Conservation (phyloP, 1,284 basidiomycete genomes). For the Exsudoporus floridanus region DNA sequence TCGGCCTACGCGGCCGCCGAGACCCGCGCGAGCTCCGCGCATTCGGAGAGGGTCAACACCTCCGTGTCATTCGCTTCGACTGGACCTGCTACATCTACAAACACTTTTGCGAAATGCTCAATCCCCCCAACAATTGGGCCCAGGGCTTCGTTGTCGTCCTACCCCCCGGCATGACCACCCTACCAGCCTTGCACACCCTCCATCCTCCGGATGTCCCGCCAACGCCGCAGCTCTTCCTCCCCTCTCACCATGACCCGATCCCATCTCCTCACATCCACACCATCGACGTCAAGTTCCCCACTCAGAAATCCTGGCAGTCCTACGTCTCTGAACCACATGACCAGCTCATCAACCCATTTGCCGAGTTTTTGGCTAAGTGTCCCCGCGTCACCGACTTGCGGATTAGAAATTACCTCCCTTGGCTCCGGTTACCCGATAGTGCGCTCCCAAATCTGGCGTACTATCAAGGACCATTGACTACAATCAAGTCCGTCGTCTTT, state of each 20-base stretch:
- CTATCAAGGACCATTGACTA: slow-evolving; percentile 34
- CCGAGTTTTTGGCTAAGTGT: slow-evolving; percentile 29
- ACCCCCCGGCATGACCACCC: slow-evolving; percentile 9
- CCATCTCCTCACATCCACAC: slow-evolving; percentile 36
- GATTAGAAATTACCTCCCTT: slow-evolving; percentile 30
- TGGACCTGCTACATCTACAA: slow-evolving; percentile 41
- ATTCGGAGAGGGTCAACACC: slow-evolving; percentile 34
- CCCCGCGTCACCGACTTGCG: slow-evolving; percentile 21
- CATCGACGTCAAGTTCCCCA: slow-evolving; percentile 38
- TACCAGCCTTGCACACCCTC: slow-evolving; percentile 12
- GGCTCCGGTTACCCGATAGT: slow-evolving; percentile 26
- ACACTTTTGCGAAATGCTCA: slow-evolving; percentile 23
- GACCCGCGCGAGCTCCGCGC: slow-evolving; percentile 24
- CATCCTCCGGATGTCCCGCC: slow-evolving; percentile 3
- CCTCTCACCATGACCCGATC: slow-evolving; percentile 16
- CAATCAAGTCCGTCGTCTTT: slow-evolving; percentile 27
- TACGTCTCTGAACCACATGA: slow-evolving; percentile 30
- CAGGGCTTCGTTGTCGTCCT: slow-evolving; percentile 17
- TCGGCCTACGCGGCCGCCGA: slow-evolving; percentile 26
- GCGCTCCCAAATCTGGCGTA: slow-evolving; percentile 32
- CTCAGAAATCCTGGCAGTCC: slow-evolving; percentile 34
- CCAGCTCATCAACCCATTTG: slow-evolving; percentile 26
- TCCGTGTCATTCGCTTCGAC: slow-evolving; percentile 40
- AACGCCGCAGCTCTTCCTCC: background rate
- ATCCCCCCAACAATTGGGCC: slow-evolving; percentile 13